Percentiles rank a stretch among this genome's conserved stretches.
These are phyloP conservation scores for Aspergillus tanneri DNA, from an alignment of 2,329 filamentous ascomycete species.

Conservation along the genomic window DNA sequence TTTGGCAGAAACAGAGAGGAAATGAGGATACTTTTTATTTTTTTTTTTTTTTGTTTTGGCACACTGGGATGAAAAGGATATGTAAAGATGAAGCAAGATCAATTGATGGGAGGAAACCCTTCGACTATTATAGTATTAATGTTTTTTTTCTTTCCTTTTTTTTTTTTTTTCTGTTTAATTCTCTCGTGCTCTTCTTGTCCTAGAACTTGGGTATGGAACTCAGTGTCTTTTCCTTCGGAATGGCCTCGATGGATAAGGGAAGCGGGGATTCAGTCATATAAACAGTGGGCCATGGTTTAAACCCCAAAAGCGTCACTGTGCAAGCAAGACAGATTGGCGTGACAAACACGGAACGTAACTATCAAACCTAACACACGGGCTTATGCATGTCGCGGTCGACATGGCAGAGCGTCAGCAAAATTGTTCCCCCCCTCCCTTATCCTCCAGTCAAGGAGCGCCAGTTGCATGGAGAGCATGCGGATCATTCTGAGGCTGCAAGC, in stretches of 20 bases:
- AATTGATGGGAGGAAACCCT: slow-evolving; percentile 3
- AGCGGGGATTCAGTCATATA: slow-evolving; percentile 41
- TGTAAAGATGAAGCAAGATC: neutral
- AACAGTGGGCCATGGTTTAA: slow-evolving; percentile 35
- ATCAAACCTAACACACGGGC: slow-evolving; percentile 37
- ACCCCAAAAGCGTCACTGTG: slow-evolving; percentile 15
- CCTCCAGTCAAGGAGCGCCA: slow-evolving; percentile 33
- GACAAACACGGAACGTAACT: slow-evolving; percentile 39
- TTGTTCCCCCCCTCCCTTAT: slow-evolving; percentile 31
- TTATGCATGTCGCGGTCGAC: slow-evolving; percentile 40
- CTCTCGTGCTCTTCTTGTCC: neutral
- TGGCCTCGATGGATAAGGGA: slow-evolving; percentile 29
- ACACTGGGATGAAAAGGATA: slow-evolving; percentile 3
- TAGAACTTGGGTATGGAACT: neutral
- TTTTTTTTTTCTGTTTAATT: slow-evolving; percentile 7
- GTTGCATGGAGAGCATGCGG: slow-evolving; percentile 39
- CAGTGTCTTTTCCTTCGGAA: slow-evolving; percentile 10
- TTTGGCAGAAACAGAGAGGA: slow-evolving; percentile 12
- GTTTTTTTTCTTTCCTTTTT: neutral
- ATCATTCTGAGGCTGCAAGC: slow-evolving; percentile 47
- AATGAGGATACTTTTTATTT: too few relatives aligned
- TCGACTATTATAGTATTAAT: neutral
- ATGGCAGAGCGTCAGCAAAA: slow-evolving; percentile 36
- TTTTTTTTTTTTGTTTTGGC: too few relatives aligned
- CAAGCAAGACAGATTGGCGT: slow-evolving; percentile 22